Evolutionary conservation across 2,329 filamentous ascomycete species (phyloP).

Genomic region (Biscogniauxia sp.): DNA sequence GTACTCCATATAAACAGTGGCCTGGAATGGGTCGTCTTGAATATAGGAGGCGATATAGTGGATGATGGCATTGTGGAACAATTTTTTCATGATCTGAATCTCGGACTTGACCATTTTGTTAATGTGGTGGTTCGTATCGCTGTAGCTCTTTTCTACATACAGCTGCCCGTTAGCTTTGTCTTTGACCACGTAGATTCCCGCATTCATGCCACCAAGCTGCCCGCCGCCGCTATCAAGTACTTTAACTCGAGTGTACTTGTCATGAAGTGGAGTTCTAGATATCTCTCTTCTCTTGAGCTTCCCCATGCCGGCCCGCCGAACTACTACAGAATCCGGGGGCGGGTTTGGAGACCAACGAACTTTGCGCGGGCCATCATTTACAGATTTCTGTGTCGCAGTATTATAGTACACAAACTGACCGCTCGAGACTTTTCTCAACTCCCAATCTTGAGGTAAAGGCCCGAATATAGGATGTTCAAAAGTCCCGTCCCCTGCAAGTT

Average conservation of each 20-base stretch:
- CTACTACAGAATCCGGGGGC: constrained; percentile 1
- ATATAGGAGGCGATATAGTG: constrained; percentile 8
- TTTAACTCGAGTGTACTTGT: constrained; percentile 4
- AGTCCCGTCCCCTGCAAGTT: neutral
- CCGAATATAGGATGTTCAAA: constrained; percentile 7
- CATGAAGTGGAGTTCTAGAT: neutral
- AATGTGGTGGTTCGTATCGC: neutral
- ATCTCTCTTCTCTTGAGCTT: constrained; percentile 1
- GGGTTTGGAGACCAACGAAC: neutral
- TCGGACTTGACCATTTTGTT: constrained; percentile 4
- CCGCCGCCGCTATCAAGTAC: constrained; percentile 4
- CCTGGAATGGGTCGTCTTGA: constrained; percentile 5
- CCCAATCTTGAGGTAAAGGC: constrained; percentile 5
- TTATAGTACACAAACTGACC: constrained; percentile 6
- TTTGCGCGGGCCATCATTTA: constrained; percentile 6
- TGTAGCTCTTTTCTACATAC: constrained; percentile 9
- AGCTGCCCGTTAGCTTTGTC: constrained; percentile 1
- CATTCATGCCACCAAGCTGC: constrained; percentile 7
- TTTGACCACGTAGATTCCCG: constrained; percentile 6
- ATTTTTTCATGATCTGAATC: constrained; percentile 7
- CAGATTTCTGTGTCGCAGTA: neutral
- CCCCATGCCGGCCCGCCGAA: neutral
- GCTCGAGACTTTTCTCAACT: constrained; percentile 1
- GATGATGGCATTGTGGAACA: constrained; percentile 6
- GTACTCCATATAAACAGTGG: constrained; percentile 10